Conservation (phyloP, 2,329 filamentous ascomycete species). For the Trichoderma brevicompactum region DNA sequence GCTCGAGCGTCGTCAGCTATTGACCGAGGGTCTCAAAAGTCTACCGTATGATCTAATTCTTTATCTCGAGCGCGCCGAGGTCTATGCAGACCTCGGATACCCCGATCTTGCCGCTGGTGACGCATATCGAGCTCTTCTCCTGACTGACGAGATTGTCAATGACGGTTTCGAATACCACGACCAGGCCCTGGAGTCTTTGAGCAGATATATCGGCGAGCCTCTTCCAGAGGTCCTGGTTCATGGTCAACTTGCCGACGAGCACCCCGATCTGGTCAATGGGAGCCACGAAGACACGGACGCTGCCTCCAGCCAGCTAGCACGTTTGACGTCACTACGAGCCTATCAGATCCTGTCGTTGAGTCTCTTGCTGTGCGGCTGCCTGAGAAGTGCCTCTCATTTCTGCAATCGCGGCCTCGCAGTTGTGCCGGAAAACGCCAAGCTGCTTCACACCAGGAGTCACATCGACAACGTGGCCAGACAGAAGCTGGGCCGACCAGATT, state of each 20-base stretch:
- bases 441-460: constrained; percentile 57
- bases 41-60: constrained; percentile 66
- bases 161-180: constrained; percentile 85
- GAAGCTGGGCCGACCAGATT: constrained; percentile 51
- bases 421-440: constrained; percentile 59
- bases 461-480: constrained; percentile 59
- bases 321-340: constrained; percentile 58
- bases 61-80: constrained; percentile 69
- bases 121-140: constrained; percentile 85
- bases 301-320: constrained; percentile 49
- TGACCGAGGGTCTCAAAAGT: constrained; percentile 59
- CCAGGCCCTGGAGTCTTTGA: constrained; percentile 59
- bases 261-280: constrained; percentile 41
- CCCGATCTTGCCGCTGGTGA: constrained; percentile 89
- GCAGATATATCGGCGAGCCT: constrained; percentile 40
- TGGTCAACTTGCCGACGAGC: constrained; percentile 47
- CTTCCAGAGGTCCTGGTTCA: constrained; percentile 53
- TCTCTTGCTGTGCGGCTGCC: constrained; percentile 67
- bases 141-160: constrained; percentile 79
- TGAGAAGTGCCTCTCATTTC: constrained; percentile 70
- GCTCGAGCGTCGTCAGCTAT: constrained; percentile 57
- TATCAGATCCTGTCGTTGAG: constrained; percentile 63
- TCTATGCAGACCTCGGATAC: constrained; percentile 77
- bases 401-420: constrained; percentile 63
- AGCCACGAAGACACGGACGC: constrained; percentile 42